Conservation (phyloP, 805 yeast genomes). For the Ogataea parapolymorpha region DNA sequence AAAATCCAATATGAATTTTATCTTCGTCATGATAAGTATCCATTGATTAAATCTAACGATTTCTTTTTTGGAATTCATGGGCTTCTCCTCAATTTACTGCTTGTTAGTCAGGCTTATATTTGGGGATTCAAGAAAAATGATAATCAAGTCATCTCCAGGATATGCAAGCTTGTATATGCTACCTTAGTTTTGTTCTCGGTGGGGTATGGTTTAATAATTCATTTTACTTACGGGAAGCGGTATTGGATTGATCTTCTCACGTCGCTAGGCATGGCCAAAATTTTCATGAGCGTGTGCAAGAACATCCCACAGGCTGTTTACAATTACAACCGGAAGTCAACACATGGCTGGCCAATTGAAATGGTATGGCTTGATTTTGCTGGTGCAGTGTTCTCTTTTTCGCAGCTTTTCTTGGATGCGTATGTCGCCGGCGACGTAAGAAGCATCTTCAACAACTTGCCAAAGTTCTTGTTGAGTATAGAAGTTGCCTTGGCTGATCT, state of each 20-base stretch:
- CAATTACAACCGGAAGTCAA: constrained; percentile 33
- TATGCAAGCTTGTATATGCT: constrained; percentile 21
- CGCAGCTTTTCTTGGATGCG: constrained; percentile 32
- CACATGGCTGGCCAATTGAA: constrained; percentile 38
- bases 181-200: constrained; percentile 14
- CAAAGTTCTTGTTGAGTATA: constrained; percentile 30
- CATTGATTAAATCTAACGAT: constrained; percentile 33
- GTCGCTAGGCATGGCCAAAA: constrained; percentile 33
- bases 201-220: constrained; percentile 14
- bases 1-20: constrained; percentile 30
- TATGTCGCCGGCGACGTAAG: constrained; percentile 20
- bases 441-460: constrained; percentile 30
- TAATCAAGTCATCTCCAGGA: constrained; percentile 26
- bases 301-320: constrained; percentile 35
- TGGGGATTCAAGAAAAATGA: constrained; percentile 35
- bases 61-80: constrained; percentile 32
- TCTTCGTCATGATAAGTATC: constrained; percentile 25
- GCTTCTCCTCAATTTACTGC: constrained; percentile 24
- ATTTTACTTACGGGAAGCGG: constrained; percentile 10
- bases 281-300: constrained; percentile 34
- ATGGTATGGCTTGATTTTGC: constrained; percentile 33
- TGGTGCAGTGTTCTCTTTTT: constrained; percentile 31
- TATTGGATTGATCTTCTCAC: constrained; percentile 34
- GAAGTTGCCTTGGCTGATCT: constrained; percentile 32
- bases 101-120: constrained; percentile 32